Percentiles rank a stretch among this genome's conserved stretches.
Conservation (phyloP, 2,329 filamentous ascomycete species). For the Malbranchea zuffiana region DNA sequence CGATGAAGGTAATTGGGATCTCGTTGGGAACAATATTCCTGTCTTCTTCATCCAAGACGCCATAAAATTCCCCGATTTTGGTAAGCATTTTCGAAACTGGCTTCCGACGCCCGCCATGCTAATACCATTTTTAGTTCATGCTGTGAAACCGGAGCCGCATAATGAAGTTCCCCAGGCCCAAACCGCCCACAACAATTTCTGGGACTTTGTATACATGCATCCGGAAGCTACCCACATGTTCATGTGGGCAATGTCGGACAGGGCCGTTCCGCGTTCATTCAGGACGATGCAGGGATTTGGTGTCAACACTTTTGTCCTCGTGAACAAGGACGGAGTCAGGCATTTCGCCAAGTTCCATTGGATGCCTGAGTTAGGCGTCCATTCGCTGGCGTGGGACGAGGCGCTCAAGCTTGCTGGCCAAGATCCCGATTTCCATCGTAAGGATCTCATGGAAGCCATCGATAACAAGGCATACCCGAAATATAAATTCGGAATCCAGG, state of each 20-base stretch:
- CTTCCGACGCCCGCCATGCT: background rate
- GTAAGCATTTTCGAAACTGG: constrained; percentile 14
- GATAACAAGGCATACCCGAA: constrained; percentile 58
- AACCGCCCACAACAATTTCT: constrained; percentile 62
- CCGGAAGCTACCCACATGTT: constrained; percentile 67
- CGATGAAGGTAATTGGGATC: constrained; percentile 64
- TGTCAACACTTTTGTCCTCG: constrained; percentile 65
- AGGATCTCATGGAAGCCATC: constrained; percentile 65
- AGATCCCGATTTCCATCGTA: constrained; percentile 72
- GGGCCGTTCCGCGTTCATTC: constrained; percentile 60
- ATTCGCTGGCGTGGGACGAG: constrained; percentile 68
- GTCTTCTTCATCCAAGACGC: constrained; percentile 69
- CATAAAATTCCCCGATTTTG: constrained; percentile 61
- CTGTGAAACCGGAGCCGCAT: constrained; percentile 58
- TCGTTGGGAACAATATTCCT: constrained; percentile 63
- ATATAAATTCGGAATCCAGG: constrained; percentile 76
- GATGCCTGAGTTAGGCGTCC: constrained; percentile 62
- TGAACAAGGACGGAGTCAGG: constrained; percentile 56
- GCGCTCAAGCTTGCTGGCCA: constrained; percentile 62
- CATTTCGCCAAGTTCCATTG: constrained; percentile 70
- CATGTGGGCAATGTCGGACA: constrained; percentile 68
- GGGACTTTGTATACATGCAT: constrained; percentile 61
- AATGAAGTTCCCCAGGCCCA: constrained; percentile 62
- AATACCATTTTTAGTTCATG: constrained; percentile 31
- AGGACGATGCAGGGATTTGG: constrained; percentile 83